These are phyloP conservation scores for Fusarium multiceps DNA, from an alignment of 2,329 filamentous ascomycete species.

Conservation along the genomic window DNA sequence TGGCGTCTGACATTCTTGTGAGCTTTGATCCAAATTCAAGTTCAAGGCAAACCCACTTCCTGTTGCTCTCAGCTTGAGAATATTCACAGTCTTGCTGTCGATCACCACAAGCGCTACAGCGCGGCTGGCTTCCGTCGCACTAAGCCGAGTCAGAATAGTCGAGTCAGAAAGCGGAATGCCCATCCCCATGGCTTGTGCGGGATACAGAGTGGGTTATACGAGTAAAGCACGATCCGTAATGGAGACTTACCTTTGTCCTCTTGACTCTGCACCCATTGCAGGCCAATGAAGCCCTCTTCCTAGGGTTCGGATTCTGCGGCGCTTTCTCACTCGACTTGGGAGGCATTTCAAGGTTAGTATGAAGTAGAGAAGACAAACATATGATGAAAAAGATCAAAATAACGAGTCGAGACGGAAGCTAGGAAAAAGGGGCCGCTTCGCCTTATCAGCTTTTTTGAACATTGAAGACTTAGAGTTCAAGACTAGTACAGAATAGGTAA, in stretches of 20 bases:
- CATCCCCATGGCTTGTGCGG: too few relatives aligned
- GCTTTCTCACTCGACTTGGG: neutral
- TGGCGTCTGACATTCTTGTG: neutral
- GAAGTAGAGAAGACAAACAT: neutral
- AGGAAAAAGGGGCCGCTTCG: neutral
- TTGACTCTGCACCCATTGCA: conserved; percentile 10
- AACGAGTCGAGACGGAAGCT: neutral
- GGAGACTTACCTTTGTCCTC: conserved; percentile 10
- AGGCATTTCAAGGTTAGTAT: neutral
- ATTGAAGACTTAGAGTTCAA: neutral
- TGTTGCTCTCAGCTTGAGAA: conserved; percentile 11
- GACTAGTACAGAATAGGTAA: neutral
- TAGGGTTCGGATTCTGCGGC: neutral
- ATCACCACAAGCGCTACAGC: conserved; percentile 8
- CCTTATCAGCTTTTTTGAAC: neutral
- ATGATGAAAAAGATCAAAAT: neutral
- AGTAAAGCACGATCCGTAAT: neutral
- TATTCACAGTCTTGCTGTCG: conserved; percentile 11
- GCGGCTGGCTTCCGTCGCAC: conserved; percentile 14
- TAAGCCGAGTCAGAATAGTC: neutral
- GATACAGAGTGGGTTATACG: neutral
- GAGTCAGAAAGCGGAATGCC: neutral
- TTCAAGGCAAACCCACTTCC: neutral
- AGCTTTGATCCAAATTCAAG: fast-evolving
- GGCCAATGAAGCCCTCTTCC: conserved; percentile 16